Percentiles rank a stretch among this genome's conserved stretches.
phyloP scores from a whole-genome alignment of 805 yeast genomes.

The Kockiozyma suomiensis region DNA sequence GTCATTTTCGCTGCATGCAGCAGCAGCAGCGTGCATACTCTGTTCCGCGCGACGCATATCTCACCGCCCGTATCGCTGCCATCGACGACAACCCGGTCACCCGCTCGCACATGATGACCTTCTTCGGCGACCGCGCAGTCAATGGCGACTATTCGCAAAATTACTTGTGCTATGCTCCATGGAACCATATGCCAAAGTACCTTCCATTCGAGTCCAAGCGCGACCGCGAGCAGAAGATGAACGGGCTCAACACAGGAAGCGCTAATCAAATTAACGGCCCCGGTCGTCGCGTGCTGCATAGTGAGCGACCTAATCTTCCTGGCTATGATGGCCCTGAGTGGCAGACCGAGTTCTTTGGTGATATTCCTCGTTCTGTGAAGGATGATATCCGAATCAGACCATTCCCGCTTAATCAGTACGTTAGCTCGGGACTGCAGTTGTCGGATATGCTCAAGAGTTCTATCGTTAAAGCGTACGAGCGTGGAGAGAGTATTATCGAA shows the following conservation, averaged over 20 bases:
- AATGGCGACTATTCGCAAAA: slow-evolving; percentile 32
- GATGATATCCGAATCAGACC: slow-evolving; percentile 53
- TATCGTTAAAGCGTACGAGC: slow-evolving; percentile 59
- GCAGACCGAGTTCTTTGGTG: background rate
- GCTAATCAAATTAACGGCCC: slow-evolving; percentile 24
- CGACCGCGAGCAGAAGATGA: background rate
- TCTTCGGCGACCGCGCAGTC: slow-evolving; percentile 32
- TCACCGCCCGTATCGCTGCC: background rate
- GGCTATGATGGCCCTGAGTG: background rate
- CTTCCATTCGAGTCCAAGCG: slow-evolving; percentile 16
- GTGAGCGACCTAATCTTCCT: slow-evolving; percentile 19
- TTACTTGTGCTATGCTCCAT: slow-evolving; percentile 28
- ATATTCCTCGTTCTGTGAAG: background rate
- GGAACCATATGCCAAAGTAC: slow-evolving; percentile 34
- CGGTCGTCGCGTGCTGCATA: slow-evolving; percentile 37
- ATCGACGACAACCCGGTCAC: slow-evolving; percentile 14
- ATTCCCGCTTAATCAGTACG: slow-evolving; percentile 73
- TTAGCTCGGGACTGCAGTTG: slow-evolving; percentile 66
- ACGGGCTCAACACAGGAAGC: background rate
- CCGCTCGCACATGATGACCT: slow-evolving; percentile 28
- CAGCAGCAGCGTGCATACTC: background rate
- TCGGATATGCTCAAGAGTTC: slow-evolving; percentile 60
- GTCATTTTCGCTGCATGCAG: too few relatives aligned
- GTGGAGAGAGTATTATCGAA: slow-evolving; percentile 64
- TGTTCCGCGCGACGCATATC: slow-evolving; percentile 16